A percentile compares a stretch with the other conserved stretches of the same genome.
Evolutionary conservation across 1,284 basidiomycete species (phyloP).

Genomic region (Anthracocystis panici-leucophaei): DNA sequence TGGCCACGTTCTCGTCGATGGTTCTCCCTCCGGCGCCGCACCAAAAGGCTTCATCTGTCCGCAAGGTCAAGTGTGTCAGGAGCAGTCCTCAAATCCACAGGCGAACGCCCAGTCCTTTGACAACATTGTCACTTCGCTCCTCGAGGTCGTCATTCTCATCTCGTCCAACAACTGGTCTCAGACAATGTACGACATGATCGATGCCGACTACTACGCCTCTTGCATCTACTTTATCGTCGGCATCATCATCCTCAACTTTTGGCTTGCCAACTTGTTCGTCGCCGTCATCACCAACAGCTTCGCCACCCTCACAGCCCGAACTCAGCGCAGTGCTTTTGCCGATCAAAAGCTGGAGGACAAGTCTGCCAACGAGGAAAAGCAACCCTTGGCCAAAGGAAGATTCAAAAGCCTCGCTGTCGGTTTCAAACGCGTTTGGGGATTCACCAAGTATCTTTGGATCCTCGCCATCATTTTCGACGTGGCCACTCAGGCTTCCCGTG

Average conservation of each 20-base stretch:
- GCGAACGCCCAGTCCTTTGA: constrained; percentile 85
- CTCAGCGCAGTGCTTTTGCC: constrained; percentile 92
- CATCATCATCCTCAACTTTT: constrained; percentile 68
- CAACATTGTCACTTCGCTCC: constrained; percentile 82
- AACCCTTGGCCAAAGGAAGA: constrained; percentile 15
- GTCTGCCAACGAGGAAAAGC: constrained; percentile 19
- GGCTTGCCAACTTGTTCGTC: constrained; percentile 89
- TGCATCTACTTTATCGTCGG: constrained; percentile 89
- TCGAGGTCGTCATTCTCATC: constrained; percentile 88
- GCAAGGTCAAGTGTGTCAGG: constrained; percentile 67
- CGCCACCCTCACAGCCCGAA: constrained; percentile 86
- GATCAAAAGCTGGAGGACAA: constrained; percentile 69
- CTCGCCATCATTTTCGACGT: constrained; percentile 75
- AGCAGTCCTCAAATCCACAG: constrained; percentile 75
- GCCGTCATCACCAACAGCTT: constrained; percentile 97
- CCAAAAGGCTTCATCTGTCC: constrained; percentile 69
- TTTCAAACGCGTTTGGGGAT: constrained; percentile 64
- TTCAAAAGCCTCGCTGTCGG: constrained; percentile 55
- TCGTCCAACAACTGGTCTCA: constrained; percentile 74
- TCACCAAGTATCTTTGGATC: constrained; percentile 72
- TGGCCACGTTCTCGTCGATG: constrained; percentile 36
- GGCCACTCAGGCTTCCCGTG: constrained; percentile 81
- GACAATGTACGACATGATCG: constrained; percentile 91
- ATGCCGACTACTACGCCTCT: constrained; percentile 89
- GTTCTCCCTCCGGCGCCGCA: constrained; percentile 20